These are phyloP conservation scores for Pseudogymnoascus sp. DNA, from an alignment of 2,329 filamentous ascomycete species.

Conservation along the genomic window DNA sequence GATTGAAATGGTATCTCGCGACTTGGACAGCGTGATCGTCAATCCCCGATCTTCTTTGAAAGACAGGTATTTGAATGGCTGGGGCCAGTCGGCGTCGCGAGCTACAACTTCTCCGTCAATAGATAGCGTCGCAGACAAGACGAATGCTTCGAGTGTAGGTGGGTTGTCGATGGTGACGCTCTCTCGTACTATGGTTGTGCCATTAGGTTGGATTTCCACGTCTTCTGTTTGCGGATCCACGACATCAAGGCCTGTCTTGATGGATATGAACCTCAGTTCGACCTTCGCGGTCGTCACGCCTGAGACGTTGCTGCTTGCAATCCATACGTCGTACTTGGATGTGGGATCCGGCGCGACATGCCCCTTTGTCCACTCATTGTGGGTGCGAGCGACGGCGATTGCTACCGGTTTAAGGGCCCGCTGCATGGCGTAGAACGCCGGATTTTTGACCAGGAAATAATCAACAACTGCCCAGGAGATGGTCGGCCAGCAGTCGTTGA, in stretches of 20 bases:
- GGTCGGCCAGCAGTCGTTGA: slow-evolving; percentile 64
- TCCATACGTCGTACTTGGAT: background rate
- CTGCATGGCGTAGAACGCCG: slow-evolving; percentile 45
- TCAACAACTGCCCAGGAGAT: slow-evolving; percentile 60
- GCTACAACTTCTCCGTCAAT: slow-evolving; percentile 43
- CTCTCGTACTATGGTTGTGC: background rate
- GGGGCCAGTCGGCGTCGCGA: slow-evolving; percentile 59
- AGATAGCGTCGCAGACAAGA: slow-evolving; percentile 46
- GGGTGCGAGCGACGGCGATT: background rate
- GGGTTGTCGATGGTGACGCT: background rate
- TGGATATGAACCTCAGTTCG: background rate
- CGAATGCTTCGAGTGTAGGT: background rate
- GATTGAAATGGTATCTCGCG: slow-evolving; percentile 37
- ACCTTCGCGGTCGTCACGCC: background rate
- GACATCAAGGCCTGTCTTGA: background rate
- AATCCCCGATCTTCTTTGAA: slow-evolving; percentile 49
- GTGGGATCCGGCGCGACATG: background rate
- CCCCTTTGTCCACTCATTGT: background rate
- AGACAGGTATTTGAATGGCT: slow-evolving; percentile 57
- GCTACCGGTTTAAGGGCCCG: slow-evolving; percentile 31
- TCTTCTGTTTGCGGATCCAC: background rate
- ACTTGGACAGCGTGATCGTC: slow-evolving; percentile 38
- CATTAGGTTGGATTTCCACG: background rate
- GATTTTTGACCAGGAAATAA: slow-evolving; percentile 44
- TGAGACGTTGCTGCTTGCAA: background rate